Evolutionary conservation across 495 filamentous ascomycete genomes (phyloP).

Genomic region (Collariella sp.): DNA sequence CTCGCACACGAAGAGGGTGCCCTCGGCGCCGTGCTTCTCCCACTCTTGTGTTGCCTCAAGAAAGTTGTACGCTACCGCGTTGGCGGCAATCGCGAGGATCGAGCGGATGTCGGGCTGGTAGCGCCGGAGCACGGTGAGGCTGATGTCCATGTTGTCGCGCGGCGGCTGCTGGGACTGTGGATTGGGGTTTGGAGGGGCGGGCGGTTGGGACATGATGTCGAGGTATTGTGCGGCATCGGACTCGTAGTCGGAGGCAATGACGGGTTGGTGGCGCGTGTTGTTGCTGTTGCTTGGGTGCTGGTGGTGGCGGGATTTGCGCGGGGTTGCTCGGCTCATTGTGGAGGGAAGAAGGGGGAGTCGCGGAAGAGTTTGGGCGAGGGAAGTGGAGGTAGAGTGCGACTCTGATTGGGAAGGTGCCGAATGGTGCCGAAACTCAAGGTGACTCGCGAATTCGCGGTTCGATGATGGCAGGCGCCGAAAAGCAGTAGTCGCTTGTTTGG

Average conservation of each 20-base stretch:
- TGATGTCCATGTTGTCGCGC: slow-evolving; percentile 69
- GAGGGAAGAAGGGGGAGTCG: background rate
- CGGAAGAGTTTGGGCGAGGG: too few species aligned
- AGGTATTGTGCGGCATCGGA: slow-evolving; percentile 39
- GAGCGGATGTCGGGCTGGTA: slow-evolving; percentile 58
- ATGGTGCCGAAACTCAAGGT: too few species aligned
- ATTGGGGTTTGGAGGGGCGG: background rate
- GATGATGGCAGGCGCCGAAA: too few species aligned
- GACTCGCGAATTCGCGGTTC: too few species aligned
- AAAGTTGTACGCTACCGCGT: slow-evolving; percentile 73
- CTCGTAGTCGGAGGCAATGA: slow-evolving; percentile 58
- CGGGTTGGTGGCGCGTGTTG: slow-evolving; percentile 13
- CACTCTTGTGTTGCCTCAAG: slow-evolving; percentile 50
- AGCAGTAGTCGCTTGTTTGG: too few species aligned
- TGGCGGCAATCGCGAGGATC: slow-evolving; percentile 68
- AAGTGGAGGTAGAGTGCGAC: too few species aligned
- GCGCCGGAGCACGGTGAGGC: slow-evolving; percentile 66
- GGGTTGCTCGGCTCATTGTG: slow-evolving; percentile 26
- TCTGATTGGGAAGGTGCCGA: too few species aligned
- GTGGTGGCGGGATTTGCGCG: slow-evolving; percentile 30
- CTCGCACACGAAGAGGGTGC: slow-evolving; percentile 72
- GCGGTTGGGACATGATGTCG: slow-evolving; percentile 24
- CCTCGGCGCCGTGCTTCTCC: slow-evolving; percentile 72
- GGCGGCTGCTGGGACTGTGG: slow-evolving; percentile 33
- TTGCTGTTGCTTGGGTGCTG: slow-evolving; percentile 31